Percentiles rank a stretch among this genome's conserved stretches.
Conservation (phyloP, 192 early-diverging fungal species). For the Coemansia sp. region DNA sequence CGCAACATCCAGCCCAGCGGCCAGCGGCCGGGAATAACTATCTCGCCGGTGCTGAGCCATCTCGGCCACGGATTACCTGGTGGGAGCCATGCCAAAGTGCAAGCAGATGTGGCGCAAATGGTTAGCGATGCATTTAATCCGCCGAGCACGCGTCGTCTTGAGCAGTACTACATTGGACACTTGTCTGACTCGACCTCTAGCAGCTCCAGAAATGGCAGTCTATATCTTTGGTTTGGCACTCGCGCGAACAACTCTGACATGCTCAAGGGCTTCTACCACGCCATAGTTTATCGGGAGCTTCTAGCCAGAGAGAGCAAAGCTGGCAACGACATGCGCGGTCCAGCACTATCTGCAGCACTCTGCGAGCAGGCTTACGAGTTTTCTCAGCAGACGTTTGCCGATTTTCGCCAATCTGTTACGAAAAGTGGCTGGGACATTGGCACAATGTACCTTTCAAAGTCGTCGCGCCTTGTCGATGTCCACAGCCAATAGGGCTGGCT, state of each 20-base stretch:
- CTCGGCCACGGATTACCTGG: conserved; percentile 5
- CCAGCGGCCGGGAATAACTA: conserved; percentile 21
- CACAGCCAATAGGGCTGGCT: not conserved
- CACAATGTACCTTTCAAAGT: conserved; percentile 33
- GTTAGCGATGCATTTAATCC: conserved; percentile 19
- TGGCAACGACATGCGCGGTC: not conserved
- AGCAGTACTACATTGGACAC: conserved; percentile 38
- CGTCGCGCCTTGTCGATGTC: conserved; percentile 17
- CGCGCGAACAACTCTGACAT: conserved; percentile 22
- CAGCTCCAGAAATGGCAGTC: not conserved
- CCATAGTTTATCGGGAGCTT: conserved; percentile 18
- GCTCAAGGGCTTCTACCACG: conserved; percentile 36
- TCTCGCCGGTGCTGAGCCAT: conserved; percentile 13
- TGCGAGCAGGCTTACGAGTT: conserved; percentile 19
- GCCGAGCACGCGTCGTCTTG: not conserved
- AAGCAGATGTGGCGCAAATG: conserved; percentile 17
- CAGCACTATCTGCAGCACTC: not conserved
- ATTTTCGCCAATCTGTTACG: conserved; percentile 12
- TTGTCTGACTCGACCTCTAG: conserved; percentile 5
- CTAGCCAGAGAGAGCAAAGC: not conserved
- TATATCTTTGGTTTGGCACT: conserved; percentile 33
- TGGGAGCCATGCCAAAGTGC: not conserved
- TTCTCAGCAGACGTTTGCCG: conserved; percentile 26
- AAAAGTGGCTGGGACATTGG: conserved; percentile 34
- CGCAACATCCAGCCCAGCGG: conserved; percentile 8